A percentile compares a stretch with the other conserved stretches of the same genome.
Conservation (phyloP, 371 early-diverging fungal species). For the Rhizopus delemar region DNA sequence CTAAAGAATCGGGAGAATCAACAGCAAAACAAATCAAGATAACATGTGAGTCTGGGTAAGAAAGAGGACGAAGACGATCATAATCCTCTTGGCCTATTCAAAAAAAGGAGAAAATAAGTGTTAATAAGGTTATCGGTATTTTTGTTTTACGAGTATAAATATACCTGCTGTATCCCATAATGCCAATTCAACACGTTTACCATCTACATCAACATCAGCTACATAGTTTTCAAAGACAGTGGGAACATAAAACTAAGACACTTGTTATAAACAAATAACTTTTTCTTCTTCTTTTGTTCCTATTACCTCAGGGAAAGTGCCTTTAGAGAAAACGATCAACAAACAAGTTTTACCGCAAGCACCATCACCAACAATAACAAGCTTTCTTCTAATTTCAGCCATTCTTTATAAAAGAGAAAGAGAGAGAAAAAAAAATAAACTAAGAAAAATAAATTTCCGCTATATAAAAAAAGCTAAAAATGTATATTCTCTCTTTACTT, state of each 20-base stretch:
- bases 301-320: conserved; percentile 86
- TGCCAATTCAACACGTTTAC: conserved; percentile 46
- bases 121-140: neutral
- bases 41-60: conserved; percentile 88
- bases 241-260: conserved; percentile 78
- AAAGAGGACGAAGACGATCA: conserved; percentile 87
- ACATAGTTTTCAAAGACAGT: conserved; percentile 97
- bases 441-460: neutral
- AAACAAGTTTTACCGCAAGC: conserved; percentile 97
- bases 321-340: conserved; percentile 90
- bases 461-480: conserved; percentile 1
- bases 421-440: conserved; percentile 1
- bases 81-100: conserved; percentile 78
- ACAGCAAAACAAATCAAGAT: conserved; percentile 84
- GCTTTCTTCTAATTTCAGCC: conserved; percentile 89
- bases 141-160: neutral
- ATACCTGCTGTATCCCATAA: conserved; percentile 97
- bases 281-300: neutral
- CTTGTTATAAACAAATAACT: neutral
- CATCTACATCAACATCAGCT: conserved; percentile 79
- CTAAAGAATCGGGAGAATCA: conserved; percentile 83
- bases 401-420: conserved; percentile 35
- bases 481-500: neutral
- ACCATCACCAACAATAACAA: conserved; percentile 97
- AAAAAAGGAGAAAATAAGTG: neutral